Percentiles rank a stretch among this genome's conserved stretches.
phyloP scores from a whole-genome alignment of 73 alveolate genomes.

The Paramecium pentaurelia region DNA sequence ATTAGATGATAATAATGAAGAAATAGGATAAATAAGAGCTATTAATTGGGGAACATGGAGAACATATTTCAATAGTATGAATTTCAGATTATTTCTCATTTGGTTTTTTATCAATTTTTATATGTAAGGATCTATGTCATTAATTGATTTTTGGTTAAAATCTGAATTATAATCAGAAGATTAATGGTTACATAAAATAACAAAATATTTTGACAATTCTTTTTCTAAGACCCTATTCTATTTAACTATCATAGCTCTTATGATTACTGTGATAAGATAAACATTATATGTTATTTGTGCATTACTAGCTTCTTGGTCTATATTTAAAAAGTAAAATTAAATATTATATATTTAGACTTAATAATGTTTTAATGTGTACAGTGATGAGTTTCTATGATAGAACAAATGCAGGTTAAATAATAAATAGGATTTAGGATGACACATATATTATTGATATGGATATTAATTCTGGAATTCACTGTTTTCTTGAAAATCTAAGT shows the following conservation, averaged over 20 bases:
- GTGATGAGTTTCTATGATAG: constrained; percentile 80
- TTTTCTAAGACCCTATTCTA: not conserved
- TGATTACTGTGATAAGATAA: not conserved
- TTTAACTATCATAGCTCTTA: not conserved
- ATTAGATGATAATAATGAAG: not conserved
- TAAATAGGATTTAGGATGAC: constrained; percentile 85
- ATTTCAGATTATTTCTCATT: not conserved
- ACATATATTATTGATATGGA: constrained; percentile 50
- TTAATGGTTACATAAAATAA: not conserved
- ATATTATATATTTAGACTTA: not conserved
- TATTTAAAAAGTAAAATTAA: not conserved
- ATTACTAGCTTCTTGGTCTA: not conserved
- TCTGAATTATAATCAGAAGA: not conserved
- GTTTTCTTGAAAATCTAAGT: not conserved
- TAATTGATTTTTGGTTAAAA: constrained; percentile 9
- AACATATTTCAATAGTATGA: not conserved
- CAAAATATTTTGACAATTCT: not conserved
- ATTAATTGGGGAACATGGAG: not conserved
- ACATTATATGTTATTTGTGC: not conserved
- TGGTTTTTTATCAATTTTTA: not conserved
- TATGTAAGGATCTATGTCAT: not conserved
- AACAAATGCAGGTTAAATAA: constrained; percentile 81
- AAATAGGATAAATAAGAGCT: not conserved
- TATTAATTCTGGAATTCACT: not conserved
- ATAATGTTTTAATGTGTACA: not conserved